These are phyloP conservation scores for Melampsora abietis-canadensis DNA, from an alignment of 1,284 basidiomycete species.

Conservation along the genomic window DNA sequence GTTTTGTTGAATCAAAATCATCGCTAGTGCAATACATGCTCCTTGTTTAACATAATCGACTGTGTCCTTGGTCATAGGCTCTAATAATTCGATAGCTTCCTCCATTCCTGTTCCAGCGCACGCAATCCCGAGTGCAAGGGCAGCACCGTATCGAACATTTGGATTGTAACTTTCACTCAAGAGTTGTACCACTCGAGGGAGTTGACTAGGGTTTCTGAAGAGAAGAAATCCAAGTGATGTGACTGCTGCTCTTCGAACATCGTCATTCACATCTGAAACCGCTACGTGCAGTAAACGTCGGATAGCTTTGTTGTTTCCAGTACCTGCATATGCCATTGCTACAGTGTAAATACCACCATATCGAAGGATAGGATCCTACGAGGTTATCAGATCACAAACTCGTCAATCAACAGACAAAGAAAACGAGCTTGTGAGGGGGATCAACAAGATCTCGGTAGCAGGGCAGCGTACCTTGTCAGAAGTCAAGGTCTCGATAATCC, in stretches of 20 bases:
- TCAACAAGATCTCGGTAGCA: too few species aligned
- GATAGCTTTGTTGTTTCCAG: constrained; percentile 85
- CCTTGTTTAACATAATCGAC: constrained; percentile 96
- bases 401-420: constrained; percentile 32
- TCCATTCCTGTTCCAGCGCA: constrained; percentile 92
- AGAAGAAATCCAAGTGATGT: constrained; percentile 89
- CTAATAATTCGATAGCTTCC: constrained; percentile 89
- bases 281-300: constrained; percentile 86
- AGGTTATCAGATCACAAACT: neutral
- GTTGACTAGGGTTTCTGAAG: constrained; percentile 89
- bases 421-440: too few species aligned
- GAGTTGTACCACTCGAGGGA: constrained; percentile 89
- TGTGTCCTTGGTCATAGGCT: constrained; percentile 93
- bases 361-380: constrained; percentile 84
- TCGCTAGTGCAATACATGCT: constrained; percentile 88
- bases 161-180: constrained; percentile 96
- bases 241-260: constrained; percentile 88
- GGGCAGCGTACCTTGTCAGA: constrained; percentile 73
- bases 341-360: constrained; percentile 95
- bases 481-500: constrained; percentile 69
- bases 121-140: constrained; percentile 86
- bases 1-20: constrained; percentile 92
- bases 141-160: constrained; percentile 93
- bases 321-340: constrained; percentile 89
- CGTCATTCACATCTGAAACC: constrained; percentile 93